Evolutionary conservation across 164 flowering plant genomes (phyloP), one percentile per base, ranked within the genome.

Genomic region (Euptelea pleiosperma): DNA sequence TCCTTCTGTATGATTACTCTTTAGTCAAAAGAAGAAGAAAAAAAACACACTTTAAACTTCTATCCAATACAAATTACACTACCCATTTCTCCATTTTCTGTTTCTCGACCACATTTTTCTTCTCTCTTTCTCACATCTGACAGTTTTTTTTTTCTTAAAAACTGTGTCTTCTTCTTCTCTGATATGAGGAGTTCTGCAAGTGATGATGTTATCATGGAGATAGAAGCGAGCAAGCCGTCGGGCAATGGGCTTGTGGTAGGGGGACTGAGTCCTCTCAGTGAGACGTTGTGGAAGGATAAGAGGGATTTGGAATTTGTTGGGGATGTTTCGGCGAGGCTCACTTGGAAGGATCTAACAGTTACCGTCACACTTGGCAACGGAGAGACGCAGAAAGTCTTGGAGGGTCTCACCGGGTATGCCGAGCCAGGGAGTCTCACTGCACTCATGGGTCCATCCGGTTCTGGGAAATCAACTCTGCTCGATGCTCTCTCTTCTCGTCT

Each of bases 391-490:
- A 87, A 72, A 25, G 93, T 91, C 25, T 49, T 91, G 60, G 91
- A 91, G 8, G 80, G 79, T 0, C 78, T 87, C 4, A 82, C 91
- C 9, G 97, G 97, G 0, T 87, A 80, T 41, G 96, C 97, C 2
- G 89, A 86, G 70, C 96, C 97, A 0, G 91, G 97, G 4, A 64
- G 70, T 11, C 61, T 91, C 37, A 91, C 86, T 0, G 93, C 93
- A 2, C 85, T 91, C 53, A 91, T 91, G 97, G 97, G 97, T 3
- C 97, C 97, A 10, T 87, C 97, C 18, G 96, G 96, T 41, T 91
- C 97, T 0, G 97, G 97, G 0, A 91, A 91, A 62, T 91, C 97
- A 0, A 91, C 96, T 2, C 73, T 91, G n/a, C 93, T 91, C 3
- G 97, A 91, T 58, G 93, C 97, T 10, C 86, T 91, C 16, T 77